These are phyloP conservation scores for Nemania abortiva DNA, from an alignment of 2,329 filamentous ascomycete genomes.

Conservation along the genomic window DNA sequence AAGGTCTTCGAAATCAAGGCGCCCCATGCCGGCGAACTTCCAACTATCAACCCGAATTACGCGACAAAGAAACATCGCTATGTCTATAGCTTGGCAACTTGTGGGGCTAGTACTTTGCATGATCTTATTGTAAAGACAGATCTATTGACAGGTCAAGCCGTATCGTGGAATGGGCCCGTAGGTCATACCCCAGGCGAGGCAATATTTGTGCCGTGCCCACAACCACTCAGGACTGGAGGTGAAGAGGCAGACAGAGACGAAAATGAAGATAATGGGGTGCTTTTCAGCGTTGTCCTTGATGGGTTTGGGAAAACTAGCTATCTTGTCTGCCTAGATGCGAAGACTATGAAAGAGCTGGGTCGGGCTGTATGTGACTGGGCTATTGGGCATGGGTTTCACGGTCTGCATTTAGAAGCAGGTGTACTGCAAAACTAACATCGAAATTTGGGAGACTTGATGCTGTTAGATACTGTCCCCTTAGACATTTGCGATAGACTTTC, in stretches of 20 bases:
- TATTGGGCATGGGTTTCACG: slow-evolving; percentile 75
- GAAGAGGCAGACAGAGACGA: neutral
- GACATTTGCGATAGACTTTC: too few species aligned
- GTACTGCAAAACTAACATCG: neutral
- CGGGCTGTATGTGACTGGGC: slow-evolving; percentile 72
- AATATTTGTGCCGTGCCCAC: slow-evolving; percentile 71
- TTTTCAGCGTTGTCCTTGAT: slow-evolving; percentile 70
- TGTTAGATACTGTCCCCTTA: too few species aligned
- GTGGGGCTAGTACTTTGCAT: slow-evolving; percentile 69
- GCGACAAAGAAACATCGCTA: slow-evolving; percentile 68
- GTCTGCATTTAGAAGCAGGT: slow-evolving; percentile 56
- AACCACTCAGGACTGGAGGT: slow-evolving; percentile 41
- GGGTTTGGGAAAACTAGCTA: slow-evolving; percentile 71
- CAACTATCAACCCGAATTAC: slow-evolving; percentile 72
- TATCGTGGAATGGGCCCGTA: slow-evolving; percentile 67
- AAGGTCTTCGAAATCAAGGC: slow-evolving; percentile 61
- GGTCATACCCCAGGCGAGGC: slow-evolving; percentile 77
- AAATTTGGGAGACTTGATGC: neutral
- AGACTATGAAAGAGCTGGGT: slow-evolving; percentile 71
- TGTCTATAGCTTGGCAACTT: slow-evolving; percentile 68
- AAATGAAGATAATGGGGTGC: slow-evolving; percentile 65
- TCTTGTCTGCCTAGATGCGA: slow-evolving; percentile 73
- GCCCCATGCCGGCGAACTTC: slow-evolving; percentile 72
- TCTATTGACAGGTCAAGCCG: slow-evolving; percentile 61
- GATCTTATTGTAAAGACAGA: slow-evolving; percentile 77